Evolutionary conservation across 768 basidiomycete species (phyloP).

Genomic region (Flagelloscypha sp.): DNA sequence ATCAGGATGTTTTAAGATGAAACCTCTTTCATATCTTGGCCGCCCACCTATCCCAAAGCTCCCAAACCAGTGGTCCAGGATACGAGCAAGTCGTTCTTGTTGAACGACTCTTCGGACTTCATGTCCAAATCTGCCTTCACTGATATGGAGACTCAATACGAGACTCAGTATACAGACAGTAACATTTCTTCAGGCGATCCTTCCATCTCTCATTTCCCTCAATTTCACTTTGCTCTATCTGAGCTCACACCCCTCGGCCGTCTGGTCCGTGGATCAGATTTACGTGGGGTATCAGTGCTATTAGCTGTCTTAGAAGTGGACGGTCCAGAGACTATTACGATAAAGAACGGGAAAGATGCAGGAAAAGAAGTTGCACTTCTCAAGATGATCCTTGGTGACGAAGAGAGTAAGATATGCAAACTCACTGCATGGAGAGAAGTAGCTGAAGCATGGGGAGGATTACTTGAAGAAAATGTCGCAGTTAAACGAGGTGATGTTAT

Average conservation of each 20-base stretch:
- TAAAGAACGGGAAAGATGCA: slow-evolving; percentile 63
- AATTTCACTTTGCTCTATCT: slow-evolving; percentile 67
- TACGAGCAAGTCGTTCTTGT: no score
- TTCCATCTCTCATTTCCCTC: slow-evolving; percentile 66
- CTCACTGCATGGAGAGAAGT: slow-evolving; percentile 73
- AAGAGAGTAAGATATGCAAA: slow-evolving; percentile 58
- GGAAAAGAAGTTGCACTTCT: slow-evolving; percentile 63
- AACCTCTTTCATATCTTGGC: slow-evolving; percentile 52
- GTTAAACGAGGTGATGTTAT: slow-evolving; percentile 68
- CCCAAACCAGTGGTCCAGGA: no score
- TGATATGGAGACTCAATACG: no score
- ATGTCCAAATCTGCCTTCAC: background rate
- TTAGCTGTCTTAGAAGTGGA: slow-evolving; percentile 69
- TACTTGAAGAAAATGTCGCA: slow-evolving; percentile 27
- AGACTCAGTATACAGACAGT: slow-evolving; percentile 42
- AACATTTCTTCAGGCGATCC: slow-evolving; percentile 56
- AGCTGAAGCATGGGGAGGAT: slow-evolving; percentile 65
- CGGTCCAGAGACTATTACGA: slow-evolving; percentile 58
- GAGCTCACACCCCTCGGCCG: slow-evolving; percentile 44
- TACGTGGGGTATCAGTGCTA: slow-evolving; percentile 41
- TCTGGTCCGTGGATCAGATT: slow-evolving; percentile 18
- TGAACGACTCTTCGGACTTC: no score
- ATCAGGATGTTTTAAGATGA: slow-evolving; percentile 27
- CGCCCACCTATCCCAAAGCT: slow-evolving; percentile 32
- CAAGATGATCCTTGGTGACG: slow-evolving; percentile 68